phyloP scores from a whole-genome alignment of 495 filamentous ascomycete species.

The Xylaria castorea region DNA sequence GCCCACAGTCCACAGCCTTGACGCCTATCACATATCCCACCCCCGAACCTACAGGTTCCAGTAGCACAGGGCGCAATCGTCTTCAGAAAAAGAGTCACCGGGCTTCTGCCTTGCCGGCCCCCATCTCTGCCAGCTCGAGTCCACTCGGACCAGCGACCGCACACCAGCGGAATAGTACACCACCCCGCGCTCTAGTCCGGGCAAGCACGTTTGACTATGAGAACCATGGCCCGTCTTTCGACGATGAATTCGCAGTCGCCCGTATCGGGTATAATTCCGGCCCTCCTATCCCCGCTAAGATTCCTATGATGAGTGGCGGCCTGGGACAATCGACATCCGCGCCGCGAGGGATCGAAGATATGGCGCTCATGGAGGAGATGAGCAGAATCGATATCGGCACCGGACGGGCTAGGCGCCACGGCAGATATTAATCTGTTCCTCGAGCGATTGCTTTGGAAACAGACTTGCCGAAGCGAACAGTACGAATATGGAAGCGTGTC shows the following conservation, averaged over 20 bases:
- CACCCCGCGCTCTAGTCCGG: conserved; percentile 47
- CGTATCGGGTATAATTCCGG: conserved; percentile 40
- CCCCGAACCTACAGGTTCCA: conserved; percentile 40
- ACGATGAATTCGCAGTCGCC: conserved; percentile 31
- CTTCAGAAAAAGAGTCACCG: conserved; percentile 66
- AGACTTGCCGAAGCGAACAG: conserved; percentile 7
- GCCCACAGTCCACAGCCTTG: conserved; percentile 34
- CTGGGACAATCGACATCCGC: conserved; percentile 36
- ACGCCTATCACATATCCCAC: conserved; percentile 31
- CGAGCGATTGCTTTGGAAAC: neutral
- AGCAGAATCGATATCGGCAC: conserved; percentile 81
- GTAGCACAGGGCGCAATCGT: conserved; percentile 56
- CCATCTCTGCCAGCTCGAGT: conserved; percentile 47
- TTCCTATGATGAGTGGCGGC: conserved; percentile 63
- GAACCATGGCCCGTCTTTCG: conserved; percentile 47
- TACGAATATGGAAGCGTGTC: conserved; percentile 7
- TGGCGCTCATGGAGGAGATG: conserved; percentile 79
- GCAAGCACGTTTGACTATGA: conserved; percentile 56
- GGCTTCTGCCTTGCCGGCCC: conserved; percentile 47
- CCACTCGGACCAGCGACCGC: conserved; percentile 54
- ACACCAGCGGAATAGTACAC: conserved; percentile 50
- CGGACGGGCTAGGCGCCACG: conserved; percentile 48
- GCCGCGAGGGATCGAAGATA: conserved; percentile 53
- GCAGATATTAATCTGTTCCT: conserved; percentile 34
- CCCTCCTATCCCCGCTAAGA: conserved; percentile 78